phyloP scores from a whole-genome alignment of 2,329 filamentous ascomycete species.

The Xylogone sp. region DNA sequence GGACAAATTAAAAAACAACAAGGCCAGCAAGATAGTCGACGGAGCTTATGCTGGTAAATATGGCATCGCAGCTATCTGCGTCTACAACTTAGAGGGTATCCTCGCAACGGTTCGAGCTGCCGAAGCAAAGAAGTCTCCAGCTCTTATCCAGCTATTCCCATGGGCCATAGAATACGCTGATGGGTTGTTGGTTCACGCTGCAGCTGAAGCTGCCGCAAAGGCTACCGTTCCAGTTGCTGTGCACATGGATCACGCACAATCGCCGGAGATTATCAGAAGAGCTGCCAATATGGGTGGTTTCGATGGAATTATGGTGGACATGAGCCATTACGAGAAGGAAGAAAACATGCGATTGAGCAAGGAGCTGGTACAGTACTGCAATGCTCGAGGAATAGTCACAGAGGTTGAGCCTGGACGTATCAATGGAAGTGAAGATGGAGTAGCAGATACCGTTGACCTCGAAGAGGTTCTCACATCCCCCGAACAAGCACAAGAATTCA shows the following conservation, averaged over 20 bases:
- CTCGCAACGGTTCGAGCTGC: constrained; percentile 66
- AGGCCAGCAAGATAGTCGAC: no score
- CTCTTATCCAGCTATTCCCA: constrained; percentile 71
- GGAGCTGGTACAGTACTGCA: constrained; percentile 59
- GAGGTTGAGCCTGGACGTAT: constrained; percentile 63
- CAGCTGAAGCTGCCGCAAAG: constrained; percentile 50
- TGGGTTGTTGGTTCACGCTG: constrained; percentile 49
- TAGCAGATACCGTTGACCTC: constrained; percentile 5
- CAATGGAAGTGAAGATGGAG: constrained; percentile 8
- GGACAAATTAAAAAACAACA: no score
- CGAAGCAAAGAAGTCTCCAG: constrained; percentile 61
- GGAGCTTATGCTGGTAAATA: no score
- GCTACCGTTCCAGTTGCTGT: constrained; percentile 58
- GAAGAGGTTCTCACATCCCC: constrained; percentile 51
- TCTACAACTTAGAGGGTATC: constrained; percentile 67
- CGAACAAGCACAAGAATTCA: constrained; percentile 66
- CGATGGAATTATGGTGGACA: constrained; percentile 72
- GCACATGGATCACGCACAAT: constrained; percentile 65
- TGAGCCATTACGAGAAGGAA: constrained; percentile 65
- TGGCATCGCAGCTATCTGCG: background rate
- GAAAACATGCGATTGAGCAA: constrained; percentile 63
- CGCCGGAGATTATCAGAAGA: constrained; percentile 52
- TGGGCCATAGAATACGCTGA: constrained; percentile 68
- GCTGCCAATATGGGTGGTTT: constrained; percentile 53
- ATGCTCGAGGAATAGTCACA: constrained; percentile 59